Evolutionary conservation across 179 eudicot genomes (phyloP), one percentile per base, ranked within the genome.

Genomic region (Pouteria campechiana): DNA sequence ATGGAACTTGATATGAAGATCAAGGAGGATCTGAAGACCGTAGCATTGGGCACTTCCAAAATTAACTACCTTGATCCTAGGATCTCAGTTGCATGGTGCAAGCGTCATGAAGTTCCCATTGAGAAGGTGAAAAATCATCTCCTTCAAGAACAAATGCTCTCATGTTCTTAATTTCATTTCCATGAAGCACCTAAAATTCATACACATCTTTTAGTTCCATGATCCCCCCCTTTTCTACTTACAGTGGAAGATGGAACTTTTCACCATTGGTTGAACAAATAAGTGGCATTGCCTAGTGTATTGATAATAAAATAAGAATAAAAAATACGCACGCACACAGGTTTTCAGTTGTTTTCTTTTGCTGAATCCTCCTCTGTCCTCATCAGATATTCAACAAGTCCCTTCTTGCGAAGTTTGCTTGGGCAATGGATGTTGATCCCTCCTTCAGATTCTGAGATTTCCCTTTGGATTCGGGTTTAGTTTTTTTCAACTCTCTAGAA

Each of bases 361-460:
- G 14, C 21, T 24, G 36, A 5, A 18, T 43, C 29, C 16, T 6
- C 25, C 23, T 16, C 19, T 3, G 23, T 57, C 65, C n/a, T n/a
- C n/a, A n/a, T n/a, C 88, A 89, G 97, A 60, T 90, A 16, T 90
- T 90, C 58, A 82, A 82, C 80, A 90, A 90, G 76, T 79, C 98
- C 46, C 71, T 90, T 40, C 71, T 86, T 57, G 96, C 82, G 23
- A 90, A 90, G 67, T 90, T 90, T 57, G 63, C 96, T 3, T 90
- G 98, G 98, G 84, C 98, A 12, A 90, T 90, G 98, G 96, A 90
- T 25, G 86, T 66, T 19, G 94, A 79, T 11, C 98, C 98, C 36
- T 43, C 49, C 67, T 90, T 90, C 83, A 82, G 81, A 73, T 90
- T 90, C 78, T 86, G 64, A 76, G 13, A 12, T 25, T 54, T 33